Base-by-base conservation (phyloP, 208 protist genomes). In the Acanthamoeba healyi region DNA sequence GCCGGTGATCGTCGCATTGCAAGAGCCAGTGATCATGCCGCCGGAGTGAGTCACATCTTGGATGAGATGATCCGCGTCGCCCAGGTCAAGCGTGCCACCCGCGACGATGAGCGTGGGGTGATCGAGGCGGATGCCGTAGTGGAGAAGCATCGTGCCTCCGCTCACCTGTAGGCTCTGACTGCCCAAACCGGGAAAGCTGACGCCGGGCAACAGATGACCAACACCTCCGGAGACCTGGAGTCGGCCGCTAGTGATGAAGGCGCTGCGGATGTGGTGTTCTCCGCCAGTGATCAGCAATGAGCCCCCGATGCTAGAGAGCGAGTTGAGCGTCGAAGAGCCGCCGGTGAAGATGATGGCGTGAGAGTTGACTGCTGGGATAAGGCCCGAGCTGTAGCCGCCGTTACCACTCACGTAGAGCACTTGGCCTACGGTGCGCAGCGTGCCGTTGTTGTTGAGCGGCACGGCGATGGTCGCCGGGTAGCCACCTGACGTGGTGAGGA, bases 401-500 rank as follows among this genome's bases (percentile, higher is more conserved):
- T 22, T 54, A 2, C 40, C 54, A 40, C n/a, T n/a, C n/a, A 77
- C 29, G 34, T 79, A 79, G n/a, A 92, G 26, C 17, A 22, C 7
- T 19, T 44, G 26, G 26, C 29, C 56, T 32, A n/a, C 86, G 22
- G 86, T 77, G 6, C 29, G 72, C 29, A 49, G 40, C 34, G 86
- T 92, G 46, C 86, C 86, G 61, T 92, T 92, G 86, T 92, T 92
- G 65, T 92, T 92, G 86, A 92, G 74, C n/a, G 86, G 29, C 15
- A 92, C 38, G 38, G 15, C 36, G 86, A 92, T 77, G 42, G 42
- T 86, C 40, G 38, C 24, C 34, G 22, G 26, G 19, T n/a, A n/a
- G n/a, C n/a, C n/a, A 38, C 22, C 86, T 24, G 22, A 17, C 40
- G 56, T 51, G 46, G 84, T 74, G 32, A 92, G 58, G 12, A 74